Conservation (phyloP, 257 asterid genomes). For the Scutellaria baicalensis region DNA sequence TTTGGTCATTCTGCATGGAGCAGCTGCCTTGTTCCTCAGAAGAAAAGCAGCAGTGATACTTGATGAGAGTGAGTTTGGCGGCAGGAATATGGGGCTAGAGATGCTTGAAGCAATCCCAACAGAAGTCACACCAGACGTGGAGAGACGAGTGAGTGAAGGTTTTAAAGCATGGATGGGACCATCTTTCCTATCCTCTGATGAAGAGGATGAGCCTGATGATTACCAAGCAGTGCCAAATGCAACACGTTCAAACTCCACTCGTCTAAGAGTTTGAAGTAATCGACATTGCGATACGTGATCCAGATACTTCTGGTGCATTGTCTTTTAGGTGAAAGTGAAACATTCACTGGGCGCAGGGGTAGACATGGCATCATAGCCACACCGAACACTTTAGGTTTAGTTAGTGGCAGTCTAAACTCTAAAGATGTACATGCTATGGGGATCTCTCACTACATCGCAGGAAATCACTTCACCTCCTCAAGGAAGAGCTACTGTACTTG, state of each 20-base stretch:
- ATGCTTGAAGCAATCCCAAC: conserved; percentile 79
- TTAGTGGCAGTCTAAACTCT: conserved; percentile 1
- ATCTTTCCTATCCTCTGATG: conserved; percentile 79
- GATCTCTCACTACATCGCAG: neutral
- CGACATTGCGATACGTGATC: neutral
- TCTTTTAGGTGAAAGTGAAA: neutral
- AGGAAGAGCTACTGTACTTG: neutral
- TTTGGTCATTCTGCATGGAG: conserved; percentile 72
- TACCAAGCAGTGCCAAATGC: conserved; percentile 45
- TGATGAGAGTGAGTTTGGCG: conserved; percentile 51
- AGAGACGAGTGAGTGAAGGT: conserved; percentile 75
- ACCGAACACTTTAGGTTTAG: neutral
- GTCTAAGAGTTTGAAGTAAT: conserved; percentile 46
- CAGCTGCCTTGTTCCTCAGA: conserved; percentile 60
- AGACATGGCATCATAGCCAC: neutral
- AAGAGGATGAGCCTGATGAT: conserved; percentile 78
- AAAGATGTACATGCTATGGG: conserved; percentile 6
- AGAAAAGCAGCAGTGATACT: conserved; percentile 61
- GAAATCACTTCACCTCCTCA: neutral
- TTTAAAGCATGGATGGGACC: conserved; percentile 98
- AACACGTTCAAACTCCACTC: conserved; percentile 35
- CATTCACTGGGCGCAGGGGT: neutral
- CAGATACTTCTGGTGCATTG: neutral
- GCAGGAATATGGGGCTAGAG: conserved; percentile 68
- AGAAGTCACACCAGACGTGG: conserved; percentile 75